Conservation (phyloP, 306 rosid species). For the Acacia acuminata region DNA sequence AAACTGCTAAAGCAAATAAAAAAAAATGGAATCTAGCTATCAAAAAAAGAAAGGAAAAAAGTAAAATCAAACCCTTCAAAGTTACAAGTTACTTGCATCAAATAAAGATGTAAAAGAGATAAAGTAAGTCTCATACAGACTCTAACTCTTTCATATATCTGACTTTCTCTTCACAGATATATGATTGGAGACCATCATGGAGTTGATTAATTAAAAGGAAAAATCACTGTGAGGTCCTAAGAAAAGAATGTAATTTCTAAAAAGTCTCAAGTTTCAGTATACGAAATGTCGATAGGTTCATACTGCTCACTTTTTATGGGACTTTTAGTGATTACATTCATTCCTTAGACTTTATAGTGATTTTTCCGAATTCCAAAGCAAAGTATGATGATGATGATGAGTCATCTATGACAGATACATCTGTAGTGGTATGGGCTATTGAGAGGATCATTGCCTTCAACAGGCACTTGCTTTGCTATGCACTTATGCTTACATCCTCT, state of each 20-base stretch:
- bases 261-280: background rate
- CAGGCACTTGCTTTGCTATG: constrained; percentile 95
- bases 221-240: background rate
- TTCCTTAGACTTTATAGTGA: too few relatives aligned
- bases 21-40: background rate
- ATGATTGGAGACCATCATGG: background rate
- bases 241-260: too few relatives aligned
- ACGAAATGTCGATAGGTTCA: too few relatives aligned
- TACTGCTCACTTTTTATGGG: too few relatives aligned
- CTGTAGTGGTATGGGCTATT: constrained; percentile 94
- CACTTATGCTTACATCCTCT: constrained; percentile 85
- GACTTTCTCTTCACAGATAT: background rate
- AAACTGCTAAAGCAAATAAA: background rate
- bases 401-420: constrained; percentile 89
- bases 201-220: background rate
- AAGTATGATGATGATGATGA: background rate
- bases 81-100: background rate
- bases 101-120: background rate
- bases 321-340: background rate
- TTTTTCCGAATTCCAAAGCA: background rate
- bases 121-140: background rate
- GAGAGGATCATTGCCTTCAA: constrained; percentile 89
- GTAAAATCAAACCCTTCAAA: background rate
- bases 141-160: background rate
- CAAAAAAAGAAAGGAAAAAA: background rate